phyloP scores from a whole-genome alignment of 176 grass and related monocot species.

The Phoenix roebelenii region DNA sequence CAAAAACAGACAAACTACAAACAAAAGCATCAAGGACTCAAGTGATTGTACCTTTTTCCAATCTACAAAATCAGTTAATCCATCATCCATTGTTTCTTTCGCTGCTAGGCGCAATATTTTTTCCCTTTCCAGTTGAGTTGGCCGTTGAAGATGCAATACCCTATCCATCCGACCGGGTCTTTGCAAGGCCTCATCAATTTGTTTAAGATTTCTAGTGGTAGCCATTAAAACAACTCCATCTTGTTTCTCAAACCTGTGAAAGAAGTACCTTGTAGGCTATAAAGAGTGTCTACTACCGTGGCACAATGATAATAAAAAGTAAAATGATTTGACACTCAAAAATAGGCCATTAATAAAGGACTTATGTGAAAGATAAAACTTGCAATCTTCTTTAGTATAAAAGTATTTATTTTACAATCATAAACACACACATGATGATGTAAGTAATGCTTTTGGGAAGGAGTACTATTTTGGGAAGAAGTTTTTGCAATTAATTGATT shows the following conservation, averaged over 20 bases:
- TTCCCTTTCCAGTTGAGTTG: constrained; percentile 29
- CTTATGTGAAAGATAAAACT: too few relatives aligned
- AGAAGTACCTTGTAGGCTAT: not conserved
- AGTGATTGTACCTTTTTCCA: constrained; percentile 21
- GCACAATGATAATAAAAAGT: too few relatives aligned
- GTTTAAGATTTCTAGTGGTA: constrained; percentile 25
- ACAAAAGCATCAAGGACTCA: not conserved
- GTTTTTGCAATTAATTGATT: too few relatives aligned
- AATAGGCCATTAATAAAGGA: too few relatives aligned
- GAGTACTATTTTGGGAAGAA: too few relatives aligned
- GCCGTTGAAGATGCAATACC: constrained; percentile 22
- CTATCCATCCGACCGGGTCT: constrained; percentile 29
- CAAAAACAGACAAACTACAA: not conserved
- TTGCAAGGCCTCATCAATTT: constrained; percentile 28
- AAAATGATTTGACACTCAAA: too few relatives aligned
- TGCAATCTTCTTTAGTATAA: too few relatives aligned
- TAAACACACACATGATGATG: too few relatives aligned
- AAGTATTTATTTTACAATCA: too few relatives aligned
- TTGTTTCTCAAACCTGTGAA: constrained; percentile 33
- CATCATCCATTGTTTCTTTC: constrained; percentile 23
- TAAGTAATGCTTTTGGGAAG: too few relatives aligned
- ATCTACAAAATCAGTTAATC: constrained; percentile 23
- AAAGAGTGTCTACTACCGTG: too few relatives aligned
- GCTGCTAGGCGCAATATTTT: constrained; percentile 20
- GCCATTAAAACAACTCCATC: constrained; percentile 33